Percentiles rank a stretch among this genome's conserved stretches.
These are phyloP conservation scores for Beauveria rudraprayagi DNA, from an alignment of 2,329 filamentous ascomycete genomes.

Conservation along the genomic window DNA sequence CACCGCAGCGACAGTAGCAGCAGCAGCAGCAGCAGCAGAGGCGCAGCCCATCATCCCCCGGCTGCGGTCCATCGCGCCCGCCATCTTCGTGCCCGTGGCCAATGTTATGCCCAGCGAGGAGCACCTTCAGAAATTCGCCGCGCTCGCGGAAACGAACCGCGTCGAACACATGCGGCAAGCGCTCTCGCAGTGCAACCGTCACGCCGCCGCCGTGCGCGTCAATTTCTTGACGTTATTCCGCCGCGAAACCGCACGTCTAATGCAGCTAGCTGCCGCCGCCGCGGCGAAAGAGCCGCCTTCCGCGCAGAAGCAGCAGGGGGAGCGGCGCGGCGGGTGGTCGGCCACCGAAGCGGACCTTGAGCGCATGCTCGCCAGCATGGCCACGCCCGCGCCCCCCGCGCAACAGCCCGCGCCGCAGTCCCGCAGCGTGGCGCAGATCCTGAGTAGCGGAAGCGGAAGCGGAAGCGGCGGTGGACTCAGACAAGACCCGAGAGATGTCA, in stretches of 20 bases:
- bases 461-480: neutral
- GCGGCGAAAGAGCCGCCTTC: slow-evolving; percentile 10
- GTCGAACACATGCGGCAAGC: slow-evolving; percentile 13
- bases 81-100: slow-evolving; percentile 28
- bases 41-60: slow-evolving; percentile 14
- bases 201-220: slow-evolving; percentile 20
- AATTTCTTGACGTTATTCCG: slow-evolving; percentile 24
- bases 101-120: slow-evolving; percentile 15
- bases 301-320: neutral
- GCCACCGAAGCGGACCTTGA: slow-evolving; percentile 12
- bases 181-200: slow-evolving; percentile 18
- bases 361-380: slow-evolving; percentile 25
- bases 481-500: slow-evolving; percentile 7
- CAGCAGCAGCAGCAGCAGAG: slow-evolving; percentile 6
- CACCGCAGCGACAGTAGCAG: neutral
- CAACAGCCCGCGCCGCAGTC: neutral
- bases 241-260: slow-evolving; percentile 26
- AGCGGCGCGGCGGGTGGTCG: neutral
- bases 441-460: neutral
- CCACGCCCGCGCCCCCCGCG: slow-evolving; percentile 13
- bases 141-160: slow-evolving; percentile 20
- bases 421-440: neutral
- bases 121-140: slow-evolving; percentile 21
- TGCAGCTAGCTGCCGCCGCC: slow-evolving; percentile 12
- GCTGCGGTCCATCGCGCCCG: slow-evolving; percentile 19